Evolutionary conservation across 345 rosid genomes (phyloP).

Genomic region (Noccaea bulbosa): DNA sequence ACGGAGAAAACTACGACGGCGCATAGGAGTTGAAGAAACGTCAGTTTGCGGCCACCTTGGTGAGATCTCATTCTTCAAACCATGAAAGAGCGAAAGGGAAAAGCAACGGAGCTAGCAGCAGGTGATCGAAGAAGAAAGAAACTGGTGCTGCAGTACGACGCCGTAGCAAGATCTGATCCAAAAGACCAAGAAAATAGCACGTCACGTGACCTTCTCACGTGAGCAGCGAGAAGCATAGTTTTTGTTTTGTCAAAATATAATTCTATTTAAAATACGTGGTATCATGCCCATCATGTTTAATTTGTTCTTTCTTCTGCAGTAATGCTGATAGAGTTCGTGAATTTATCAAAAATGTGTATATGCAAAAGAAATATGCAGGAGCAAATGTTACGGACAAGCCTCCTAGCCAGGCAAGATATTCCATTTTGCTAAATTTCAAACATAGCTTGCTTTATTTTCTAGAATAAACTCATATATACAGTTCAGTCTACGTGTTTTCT

Average conservation of each 20-base stretch:
- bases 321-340: slow-evolving; percentile 75
- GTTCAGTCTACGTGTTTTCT: not conserved
- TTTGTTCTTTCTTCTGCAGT: slow-evolving; percentile 54
- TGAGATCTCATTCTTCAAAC: slow-evolving; percentile 57
- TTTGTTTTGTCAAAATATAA: not conserved
- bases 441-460: not conserved
- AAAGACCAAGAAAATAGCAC: not conserved
- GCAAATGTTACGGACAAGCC: slow-evolving; percentile 69
- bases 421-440: not conserved
- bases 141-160: slow-evolving; percentile 33
- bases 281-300: too few species aligned
- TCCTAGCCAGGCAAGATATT: slow-evolving; percentile 63
- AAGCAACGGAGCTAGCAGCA: slow-evolving; percentile 4
- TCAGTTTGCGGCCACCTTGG: slow-evolving; percentile 48
- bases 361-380: slow-evolving; percentile 79
- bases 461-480: not conserved
- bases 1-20: slow-evolving; percentile 59
- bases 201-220: slow-evolving; percentile 30
- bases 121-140: slow-evolving; percentile 16
- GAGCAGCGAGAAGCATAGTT: not conserved
- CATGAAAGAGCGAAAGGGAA: slow-evolving; percentile 30
- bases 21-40: slow-evolving; percentile 63
- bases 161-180: slow-evolving; percentile 13
- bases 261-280: slow-evolving; percentile 22
- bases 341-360: slow-evolving; percentile 83